Evolutionary conservation across 2,329 filamentous ascomycete species (phyloP), one percentile per base, ranked within the genome.

Genomic region (Fusarium sp.): DNA sequence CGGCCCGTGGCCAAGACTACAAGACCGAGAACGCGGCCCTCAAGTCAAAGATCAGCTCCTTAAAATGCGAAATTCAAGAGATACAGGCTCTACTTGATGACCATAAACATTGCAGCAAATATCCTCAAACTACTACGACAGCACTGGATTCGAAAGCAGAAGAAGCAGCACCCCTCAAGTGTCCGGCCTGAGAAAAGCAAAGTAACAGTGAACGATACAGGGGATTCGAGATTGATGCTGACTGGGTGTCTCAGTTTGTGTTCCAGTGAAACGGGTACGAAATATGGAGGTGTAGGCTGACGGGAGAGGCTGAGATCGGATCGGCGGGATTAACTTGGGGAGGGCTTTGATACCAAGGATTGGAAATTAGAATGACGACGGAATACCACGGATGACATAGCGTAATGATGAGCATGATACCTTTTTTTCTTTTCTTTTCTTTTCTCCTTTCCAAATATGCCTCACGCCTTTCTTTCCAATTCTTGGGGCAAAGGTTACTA

Each of bases 171-270:
- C 3, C 47, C 2, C 14, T 70, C 7, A 34, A 45, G 5, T 39
- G 36, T 9, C 59, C 14, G 2, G n/a, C 64, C 1, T 68, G 4
- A 10, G 6, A n/a, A 0, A 2, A 39, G 18, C 12, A 15, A 34
- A 0, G 24, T 38, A 51, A 59, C 0, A n/a, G 15, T 4, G 3
- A 12, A 30, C 10, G 4, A 48, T 34, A 32, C 71, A 41, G 81
- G 81, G 18, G 78, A 78, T 30, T 72, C 83, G 32, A 6, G 30
- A 34, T n/a, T 7, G 6, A 24, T 26, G 15, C 41, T 51, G 15
- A 51, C 42, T 38, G 3, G 34, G 2, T 51, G 11, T 59, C 26
- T 24, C 24, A 59, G 42, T 51, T 22, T 8, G 2, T 14, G 11
- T 28, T 14, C 6, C 24, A n/a, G 6, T n/a, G n/a, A 55, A n/a